These are phyloP conservation scores for Arthrobotrys sphaeroides DNA, from an alignment of 2,329 filamentous ascomycete species.

Conservation along the genomic window DNA sequence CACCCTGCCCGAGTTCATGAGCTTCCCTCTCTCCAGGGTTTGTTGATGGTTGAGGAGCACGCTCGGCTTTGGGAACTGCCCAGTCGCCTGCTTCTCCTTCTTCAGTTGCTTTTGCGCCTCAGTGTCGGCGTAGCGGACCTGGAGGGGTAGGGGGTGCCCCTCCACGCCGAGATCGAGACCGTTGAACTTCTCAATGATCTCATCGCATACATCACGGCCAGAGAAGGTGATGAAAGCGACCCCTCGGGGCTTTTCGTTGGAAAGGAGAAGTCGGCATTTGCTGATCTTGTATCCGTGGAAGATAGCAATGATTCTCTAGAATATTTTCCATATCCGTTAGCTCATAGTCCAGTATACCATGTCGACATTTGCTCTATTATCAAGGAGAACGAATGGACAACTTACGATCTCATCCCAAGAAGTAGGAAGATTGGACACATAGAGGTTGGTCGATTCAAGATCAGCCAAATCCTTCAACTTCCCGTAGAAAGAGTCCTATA, in stretches of 20 bases:
- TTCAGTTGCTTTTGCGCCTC: constrained; percentile 96
- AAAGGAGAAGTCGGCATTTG: constrained; percentile 53
- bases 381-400: constrained; percentile 59
- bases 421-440: constrained; percentile 96
- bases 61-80: constrained; percentile 73
- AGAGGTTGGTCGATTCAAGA: constrained; percentile 88
- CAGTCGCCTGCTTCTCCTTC: constrained; percentile 91
- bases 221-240: constrained; percentile 74
- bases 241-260: constrained; percentile 11
- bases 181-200: constrained; percentile 86
- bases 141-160: constrained; percentile 78
- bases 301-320: constrained; percentile 27
- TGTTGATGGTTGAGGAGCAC: constrained; percentile 57
- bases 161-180: constrained; percentile 75
- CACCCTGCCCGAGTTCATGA: neutral
- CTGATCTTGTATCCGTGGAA: constrained; percentile 4
- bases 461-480: constrained; percentile 96
- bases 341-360: constrained; percentile 17
- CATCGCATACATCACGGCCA: constrained; percentile 84
- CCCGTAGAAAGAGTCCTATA: constrained; percentile 95
- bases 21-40: constrained; percentile 20
- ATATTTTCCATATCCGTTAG: constrained; percentile 55
- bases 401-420: constrained; percentile 87
- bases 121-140: constrained; percentile 96
- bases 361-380: no score